A percentile compares a stretch with the other conserved stretches of the same genome.
Evolutionary conservation across 805 yeast species (phyloP).

Genomic region (Kuraishia capsulata): DNA sequence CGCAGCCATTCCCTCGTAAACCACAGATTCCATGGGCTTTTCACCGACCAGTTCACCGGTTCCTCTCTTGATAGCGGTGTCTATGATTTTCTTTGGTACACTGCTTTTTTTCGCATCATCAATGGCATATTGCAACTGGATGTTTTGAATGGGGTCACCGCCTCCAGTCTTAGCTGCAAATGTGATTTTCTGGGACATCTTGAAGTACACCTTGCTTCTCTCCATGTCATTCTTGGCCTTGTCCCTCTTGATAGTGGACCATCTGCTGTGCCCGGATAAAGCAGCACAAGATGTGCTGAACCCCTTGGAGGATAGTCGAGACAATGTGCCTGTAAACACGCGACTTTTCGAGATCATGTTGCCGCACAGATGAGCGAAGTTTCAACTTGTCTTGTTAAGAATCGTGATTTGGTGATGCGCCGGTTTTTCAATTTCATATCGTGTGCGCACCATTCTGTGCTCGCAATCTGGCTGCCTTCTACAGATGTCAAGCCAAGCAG

Average conservation of each 20-base stretch:
- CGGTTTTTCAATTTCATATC: no score
- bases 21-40: slow-evolving; percentile 39
- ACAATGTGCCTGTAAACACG: no score
- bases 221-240: slow-evolving; percentile 88
- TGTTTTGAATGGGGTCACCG: slow-evolving; percentile 51
- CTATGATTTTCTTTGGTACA: slow-evolving; percentile 78
- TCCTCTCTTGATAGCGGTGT: slow-evolving; percentile 80
- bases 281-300: slow-evolving; percentile 8
- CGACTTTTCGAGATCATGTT: no score
- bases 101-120: slow-evolving; percentile 72
- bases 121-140: slow-evolving; percentile 57
- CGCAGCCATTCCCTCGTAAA: slow-evolving; percentile 88
- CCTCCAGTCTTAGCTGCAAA: slow-evolving; percentile 71
- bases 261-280: slow-evolving; percentile 83
- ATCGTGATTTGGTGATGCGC: no score
- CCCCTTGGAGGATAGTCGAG: no score
- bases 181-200: slow-evolving; percentile 64
- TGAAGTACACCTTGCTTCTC: slow-evolving; percentile 59
- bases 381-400: no score
- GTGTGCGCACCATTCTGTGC: no score
- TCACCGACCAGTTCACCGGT: slow-evolving; percentile 50
- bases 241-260: slow-evolving; percentile 93
- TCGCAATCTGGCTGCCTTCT: no score
- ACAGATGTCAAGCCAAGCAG: no score
- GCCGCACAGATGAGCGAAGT: no score